Evolutionary conservation across 2,329 filamentous ascomycete genomes (phyloP).

Genomic region (Fusarium falciforme): DNA sequence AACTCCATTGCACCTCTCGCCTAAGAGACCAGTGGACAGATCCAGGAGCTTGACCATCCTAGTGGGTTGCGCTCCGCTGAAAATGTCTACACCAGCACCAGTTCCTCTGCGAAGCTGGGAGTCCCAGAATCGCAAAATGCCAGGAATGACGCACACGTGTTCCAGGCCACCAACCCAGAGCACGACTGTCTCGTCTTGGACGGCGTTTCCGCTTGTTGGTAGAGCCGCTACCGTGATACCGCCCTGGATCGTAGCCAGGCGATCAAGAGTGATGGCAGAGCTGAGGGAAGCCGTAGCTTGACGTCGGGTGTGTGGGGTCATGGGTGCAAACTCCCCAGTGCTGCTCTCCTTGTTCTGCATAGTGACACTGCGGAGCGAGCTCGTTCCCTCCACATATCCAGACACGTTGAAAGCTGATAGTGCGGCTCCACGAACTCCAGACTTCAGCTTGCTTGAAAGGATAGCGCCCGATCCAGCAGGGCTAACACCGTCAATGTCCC

Average conservation of each 20-base stretch:
- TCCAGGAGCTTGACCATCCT: conserved; percentile 68
- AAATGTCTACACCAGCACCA: conserved; percentile 65
- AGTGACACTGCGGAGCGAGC: conserved; percentile 60
- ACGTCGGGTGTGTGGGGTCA: conserved; percentile 71
- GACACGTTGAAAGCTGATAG: conserved; percentile 68
- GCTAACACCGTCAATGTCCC: conserved; percentile 71
- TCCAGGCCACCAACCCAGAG: conserved; percentile 69
- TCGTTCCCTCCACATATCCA: conserved; percentile 71
- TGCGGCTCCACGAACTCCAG: conserved; percentile 67
- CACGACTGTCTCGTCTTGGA: conserved; percentile 65
- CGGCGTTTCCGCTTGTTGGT: conserved; percentile 55
- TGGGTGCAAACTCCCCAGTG: conserved; percentile 67
- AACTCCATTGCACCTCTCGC: conserved; percentile 67
- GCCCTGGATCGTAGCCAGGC: conserved; percentile 63
- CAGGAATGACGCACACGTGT: conserved; percentile 67
- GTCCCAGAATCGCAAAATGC: conserved; percentile 69
- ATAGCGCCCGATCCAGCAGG: conserved; percentile 56
- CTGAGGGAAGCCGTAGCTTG: conserved; percentile 61
- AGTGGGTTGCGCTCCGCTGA: conserved; percentile 65
- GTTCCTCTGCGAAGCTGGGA: conserved; percentile 64
- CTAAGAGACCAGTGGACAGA: conserved; percentile 64
- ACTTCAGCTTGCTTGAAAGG: conserved; percentile 62
- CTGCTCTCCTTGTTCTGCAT: conserved; percentile 51
- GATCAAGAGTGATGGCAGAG: conserved; percentile 59
- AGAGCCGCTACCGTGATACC: conserved; percentile 63